A percentile compares a stretch with the other conserved stretches of the same genome.
phyloP scores from a whole-genome alignment of 805 yeast species.

The Cyberlindnera mycetangii region DNA sequence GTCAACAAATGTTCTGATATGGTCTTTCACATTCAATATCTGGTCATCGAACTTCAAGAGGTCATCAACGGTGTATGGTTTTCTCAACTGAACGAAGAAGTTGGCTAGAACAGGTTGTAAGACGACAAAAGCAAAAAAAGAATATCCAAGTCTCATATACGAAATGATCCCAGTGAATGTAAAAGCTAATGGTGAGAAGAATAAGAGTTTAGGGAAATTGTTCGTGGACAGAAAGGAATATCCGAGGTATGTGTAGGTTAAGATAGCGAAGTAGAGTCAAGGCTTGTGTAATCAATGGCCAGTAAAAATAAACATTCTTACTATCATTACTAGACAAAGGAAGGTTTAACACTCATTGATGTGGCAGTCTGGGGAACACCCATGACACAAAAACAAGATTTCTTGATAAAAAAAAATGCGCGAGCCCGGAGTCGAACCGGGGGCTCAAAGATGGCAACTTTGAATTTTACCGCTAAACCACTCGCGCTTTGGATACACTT shows the following conservation, averaged over 20 bases:
- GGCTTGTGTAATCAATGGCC: too few relatives aligned
- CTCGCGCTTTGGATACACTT: slow-evolving; percentile 39
- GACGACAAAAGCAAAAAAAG: neutral
- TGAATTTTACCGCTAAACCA: slow-evolving; percentile 58
- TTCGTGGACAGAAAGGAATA: too few relatives aligned
- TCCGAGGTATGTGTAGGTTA: too few relatives aligned
- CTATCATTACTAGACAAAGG: too few relatives aligned
- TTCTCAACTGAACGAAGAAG: slow-evolving; percentile 27
- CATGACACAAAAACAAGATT: too few relatives aligned
- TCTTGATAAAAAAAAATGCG: slow-evolving; percentile 39
- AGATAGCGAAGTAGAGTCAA: too few relatives aligned
- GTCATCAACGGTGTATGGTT: slow-evolving; percentile 22
- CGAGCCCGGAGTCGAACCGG: slow-evolving; percentile 61
- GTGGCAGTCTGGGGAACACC: too few relatives aligned
- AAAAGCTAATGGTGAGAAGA: too few relatives aligned
- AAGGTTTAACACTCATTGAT: too few relatives aligned
- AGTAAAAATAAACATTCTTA: too few relatives aligned
- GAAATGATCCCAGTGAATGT: too few relatives aligned
- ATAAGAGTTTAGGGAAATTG: neutral
- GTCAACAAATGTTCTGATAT: slow-evolving; percentile 44
- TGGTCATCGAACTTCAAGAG: slow-evolving; percentile 23
- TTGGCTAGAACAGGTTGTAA: slow-evolving; percentile 8
- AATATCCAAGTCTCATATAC: neutral
- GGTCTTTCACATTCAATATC: slow-evolving; percentile 27
- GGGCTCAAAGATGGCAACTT: slow-evolving; percentile 59